Evolutionary conservation across 2,329 filamentous ascomycete genomes (phyloP), one percentile per base, ranked within the genome.

Genomic region (Phaeoacremonium minimum): DNA sequence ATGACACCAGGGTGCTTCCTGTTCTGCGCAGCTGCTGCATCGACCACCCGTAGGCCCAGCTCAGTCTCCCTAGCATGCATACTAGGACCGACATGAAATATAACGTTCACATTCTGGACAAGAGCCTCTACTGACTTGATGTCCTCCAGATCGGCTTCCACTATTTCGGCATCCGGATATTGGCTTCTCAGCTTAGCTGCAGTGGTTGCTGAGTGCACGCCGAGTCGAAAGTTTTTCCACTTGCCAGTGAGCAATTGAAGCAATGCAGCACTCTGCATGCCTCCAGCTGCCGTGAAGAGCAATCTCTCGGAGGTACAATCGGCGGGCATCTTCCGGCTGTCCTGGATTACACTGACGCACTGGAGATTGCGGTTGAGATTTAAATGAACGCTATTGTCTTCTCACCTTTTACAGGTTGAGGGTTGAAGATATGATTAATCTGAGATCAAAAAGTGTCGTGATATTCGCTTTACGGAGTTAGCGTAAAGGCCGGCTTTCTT

Each of bases 41-140:
- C 58, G 40, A 65, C 49, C 45, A 66, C 54, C 47, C 56, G 55
- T 32, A 45, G 47, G 7, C 60, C 58, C 7, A 57, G 49, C 30
- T 55, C 43, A 1, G 46, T 48, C 42, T 63, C 57, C 13, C 53
- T 50, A 1, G 52, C 48, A 29, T 63, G 55, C 37, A 62, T 56
- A 3, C 52, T 48, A 7, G 60, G 59, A 1, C 53, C 53, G 18
- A 65, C 46, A 37, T 62, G 52, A 40, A 51, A 55, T 32, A 55
- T 46, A 6, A 49, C 45, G 7, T 48, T 52, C 4, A 56, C 58
- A 11, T 32, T 32, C 8, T 31, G 7, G 7, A 38, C 12, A 6
- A 38, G 37, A 3, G 7, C 12, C 6, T 38, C 30, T 5, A 30
- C 32, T 4, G 26, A 30, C 5, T 16, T 12, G 7, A 35, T 6